Evolutionary conservation across 306 rosid genomes (phyloP), one percentile per base, ranked within the genome.

Genomic region (Ormosia emarginata): DNA sequence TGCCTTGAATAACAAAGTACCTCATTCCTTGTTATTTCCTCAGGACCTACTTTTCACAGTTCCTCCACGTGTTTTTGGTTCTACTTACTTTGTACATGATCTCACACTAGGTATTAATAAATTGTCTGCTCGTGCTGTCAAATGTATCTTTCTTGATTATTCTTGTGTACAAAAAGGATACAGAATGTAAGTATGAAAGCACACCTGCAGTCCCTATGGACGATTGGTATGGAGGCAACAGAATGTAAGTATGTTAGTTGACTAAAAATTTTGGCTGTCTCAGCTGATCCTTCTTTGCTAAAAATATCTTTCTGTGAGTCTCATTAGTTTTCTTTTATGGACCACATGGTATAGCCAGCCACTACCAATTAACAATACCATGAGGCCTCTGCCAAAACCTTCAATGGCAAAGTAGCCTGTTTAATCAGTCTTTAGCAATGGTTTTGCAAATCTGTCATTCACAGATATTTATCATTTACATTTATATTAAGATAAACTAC

Each of bases 131-230:
- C n/a, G n/a, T n/a, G n/a, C n/a, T n/a, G n/a, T n/a, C n/a, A n/a
- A n/a, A n/a, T n/a, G n/a, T n/a, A n/a, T n/a, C n/a, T n/a, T n/a
- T n/a, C n/a, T n/a, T n/a, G n/a, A n/a, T n/a, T n/a, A n/a, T n/a
- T n/a, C n/a, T n/a, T n/a, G n/a, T n/a, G n/a, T n/a, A n/a, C n/a
- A n/a, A n/a, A n/a, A n/a, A n/a, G n/a, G n/a, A n/a, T n/a, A n/a
- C n/a, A n/a, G n/a, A n/a, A n/a, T n/a, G n/a, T n/a, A n/a, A n/a
- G n/a, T n/a, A n/a, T n/a, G n/a, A n/a, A n/a, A n/a, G n/a, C n/a
- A n/a, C n/a, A n/a, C n/a, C n/a, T n/a, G n/a, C n/a, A 58, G 61
- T 85, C 85, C 36, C 86, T 56, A 12, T 84, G 90, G 18, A 87
- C 74, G 49, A 84, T 81, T 3, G 87, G 84, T 18, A 30, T 74